These are phyloP conservation scores for Choricystis sp. DNA, from an alignment of 139 green algal species.

Conservation along the genomic window DNA sequence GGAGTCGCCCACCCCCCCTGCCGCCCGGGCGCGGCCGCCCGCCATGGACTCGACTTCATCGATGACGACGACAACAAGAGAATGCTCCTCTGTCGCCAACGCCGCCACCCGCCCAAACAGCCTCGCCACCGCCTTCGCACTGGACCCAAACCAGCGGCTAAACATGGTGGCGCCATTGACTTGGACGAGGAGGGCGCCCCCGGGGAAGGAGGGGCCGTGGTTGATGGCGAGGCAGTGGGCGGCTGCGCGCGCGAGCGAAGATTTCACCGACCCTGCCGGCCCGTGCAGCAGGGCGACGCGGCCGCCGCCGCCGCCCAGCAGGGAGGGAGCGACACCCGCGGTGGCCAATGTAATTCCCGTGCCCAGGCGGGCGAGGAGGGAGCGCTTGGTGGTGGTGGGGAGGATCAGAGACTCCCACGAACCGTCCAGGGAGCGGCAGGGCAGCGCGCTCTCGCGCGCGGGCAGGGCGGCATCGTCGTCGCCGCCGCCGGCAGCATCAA, in stretches of 20 bases:
- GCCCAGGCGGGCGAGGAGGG: neutral
- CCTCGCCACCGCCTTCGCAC: constrained; percentile 35
- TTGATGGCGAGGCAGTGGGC: constrained; percentile 56
- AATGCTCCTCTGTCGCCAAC: constrained; percentile 63
- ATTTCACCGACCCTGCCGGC: constrained; percentile 71
- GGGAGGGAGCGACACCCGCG: too few relatives aligned
- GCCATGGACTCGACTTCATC: constrained; percentile 82
- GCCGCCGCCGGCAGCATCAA: neutral
- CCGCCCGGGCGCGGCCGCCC: constrained; percentile 46
- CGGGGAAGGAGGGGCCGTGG: constrained; percentile 11
- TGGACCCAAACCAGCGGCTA: constrained; percentile 87
- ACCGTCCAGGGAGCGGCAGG: neutral
- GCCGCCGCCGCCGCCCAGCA: too few relatives aligned
- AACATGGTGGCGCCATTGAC: constrained; percentile 95
- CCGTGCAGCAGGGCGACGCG: constrained; percentile 76
- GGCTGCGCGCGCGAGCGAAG: constrained; percentile 68
- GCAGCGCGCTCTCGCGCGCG: neutral
- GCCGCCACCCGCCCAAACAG: constrained; percentile 76
- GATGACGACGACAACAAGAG: constrained; percentile 91
- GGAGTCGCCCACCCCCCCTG: constrained; percentile 14
- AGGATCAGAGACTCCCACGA: neutral
- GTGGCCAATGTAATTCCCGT: too few relatives aligned
- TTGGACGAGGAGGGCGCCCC: constrained; percentile 53
- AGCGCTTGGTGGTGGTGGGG: neutral
- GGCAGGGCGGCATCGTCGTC: too few relatives aligned